A percentile compares a stretch with the other conserved stretches of the same genome.
These are phyloP conservation scores for Dovyalis caffra DNA, from an alignment of 345 rosid genomes.

Conservation along the genomic window DNA sequence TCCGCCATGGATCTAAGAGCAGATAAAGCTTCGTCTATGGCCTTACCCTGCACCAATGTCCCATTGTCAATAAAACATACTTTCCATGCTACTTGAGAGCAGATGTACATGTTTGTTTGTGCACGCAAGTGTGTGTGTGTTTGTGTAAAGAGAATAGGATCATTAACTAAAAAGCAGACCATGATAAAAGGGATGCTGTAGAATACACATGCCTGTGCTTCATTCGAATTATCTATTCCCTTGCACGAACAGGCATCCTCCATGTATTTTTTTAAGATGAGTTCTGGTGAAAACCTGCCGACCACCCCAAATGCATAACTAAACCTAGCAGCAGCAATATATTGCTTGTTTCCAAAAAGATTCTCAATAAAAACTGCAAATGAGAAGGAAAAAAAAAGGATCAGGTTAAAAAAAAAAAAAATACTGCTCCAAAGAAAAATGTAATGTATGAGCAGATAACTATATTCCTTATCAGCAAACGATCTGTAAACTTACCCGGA, in stretches of 20 bases:
- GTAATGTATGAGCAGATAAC: too few relatives aligned
- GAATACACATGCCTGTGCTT: constrained; percentile 22
- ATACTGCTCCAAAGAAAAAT: too few relatives aligned
- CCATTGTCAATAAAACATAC: background rate
- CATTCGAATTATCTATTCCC: background rate
- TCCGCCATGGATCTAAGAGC: constrained; percentile 12
- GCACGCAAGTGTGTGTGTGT: background rate
- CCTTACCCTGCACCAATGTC: constrained; percentile 25
- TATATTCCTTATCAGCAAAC: background rate
- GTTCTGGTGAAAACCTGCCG: constrained; percentile 19
- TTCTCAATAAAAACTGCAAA: constrained; percentile 29
- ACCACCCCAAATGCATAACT: constrained; percentile 28
- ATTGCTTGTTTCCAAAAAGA: constrained; percentile 26
- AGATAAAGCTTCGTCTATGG: constrained; percentile 6
- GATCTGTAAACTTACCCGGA: constrained; percentile 26
- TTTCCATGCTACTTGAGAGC: background rate
- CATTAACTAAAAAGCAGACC: too few relatives aligned
- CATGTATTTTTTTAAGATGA: constrained; percentile 18
- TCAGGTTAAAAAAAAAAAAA: background rate
- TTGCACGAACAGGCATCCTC: background rate
- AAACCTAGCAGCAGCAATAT: constrained; percentile 30
- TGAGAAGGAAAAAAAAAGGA: background rate
- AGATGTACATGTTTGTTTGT: background rate
- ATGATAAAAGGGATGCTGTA: too few relatives aligned
- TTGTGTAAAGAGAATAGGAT: background rate